phyloP scores from a whole-genome alignment of 345 rosid species.

The Arabidopsis suecica region DNA sequence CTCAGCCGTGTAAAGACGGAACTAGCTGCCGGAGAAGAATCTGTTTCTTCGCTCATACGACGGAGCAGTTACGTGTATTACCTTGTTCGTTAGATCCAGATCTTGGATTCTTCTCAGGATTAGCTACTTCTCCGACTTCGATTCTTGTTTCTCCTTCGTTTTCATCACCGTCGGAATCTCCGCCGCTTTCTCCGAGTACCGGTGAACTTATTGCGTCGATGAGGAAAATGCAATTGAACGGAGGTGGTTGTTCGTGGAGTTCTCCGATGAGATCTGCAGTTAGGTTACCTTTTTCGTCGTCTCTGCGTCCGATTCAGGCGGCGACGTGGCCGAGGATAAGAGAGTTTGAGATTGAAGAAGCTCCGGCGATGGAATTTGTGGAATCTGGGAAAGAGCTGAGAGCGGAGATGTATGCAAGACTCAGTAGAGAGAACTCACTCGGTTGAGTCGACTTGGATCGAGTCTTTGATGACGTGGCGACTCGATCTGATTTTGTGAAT shows the following conservation, averaged over 20 bases:
- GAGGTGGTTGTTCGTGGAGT: slow-evolving; percentile 47
- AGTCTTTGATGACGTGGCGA: background rate
- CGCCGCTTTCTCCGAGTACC: slow-evolving; percentile 57
- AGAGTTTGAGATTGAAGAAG: slow-evolving; percentile 48
- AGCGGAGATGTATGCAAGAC: slow-evolving; percentile 57
- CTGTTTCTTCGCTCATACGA: slow-evolving; percentile 87
- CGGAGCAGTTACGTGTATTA: slow-evolving; percentile 70
- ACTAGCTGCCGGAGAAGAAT: slow-evolving; percentile 65
- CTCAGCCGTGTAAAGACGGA: slow-evolving; percentile 89
- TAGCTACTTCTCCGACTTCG: slow-evolving; percentile 58
- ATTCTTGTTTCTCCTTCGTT: slow-evolving; percentile 51
- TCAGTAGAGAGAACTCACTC: slow-evolving; percentile 60
- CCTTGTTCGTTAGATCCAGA: slow-evolving; percentile 49
- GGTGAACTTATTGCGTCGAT: slow-evolving; percentile 49
- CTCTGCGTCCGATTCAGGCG: slow-evolving; percentile 34
- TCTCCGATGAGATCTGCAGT: slow-evolving; percentile 46
- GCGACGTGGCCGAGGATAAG: slow-evolving; percentile 28
- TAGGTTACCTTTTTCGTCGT: slow-evolving; percentile 49
- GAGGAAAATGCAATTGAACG: slow-evolving; percentile 51
- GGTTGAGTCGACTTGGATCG: slow-evolving; percentile 36
- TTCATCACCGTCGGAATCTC: slow-evolving; percentile 61
- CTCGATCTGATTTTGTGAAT: slow-evolving; percentile 14
- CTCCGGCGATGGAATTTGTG: slow-evolving; percentile 65
- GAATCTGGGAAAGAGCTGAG: slow-evolving; percentile 71
- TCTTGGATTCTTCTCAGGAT: slow-evolving; percentile 43